These are phyloP conservation scores for Amorphotheca resinae DNA, from an alignment of 495 filamentous ascomycete genomes.

Conservation along the genomic window DNA sequence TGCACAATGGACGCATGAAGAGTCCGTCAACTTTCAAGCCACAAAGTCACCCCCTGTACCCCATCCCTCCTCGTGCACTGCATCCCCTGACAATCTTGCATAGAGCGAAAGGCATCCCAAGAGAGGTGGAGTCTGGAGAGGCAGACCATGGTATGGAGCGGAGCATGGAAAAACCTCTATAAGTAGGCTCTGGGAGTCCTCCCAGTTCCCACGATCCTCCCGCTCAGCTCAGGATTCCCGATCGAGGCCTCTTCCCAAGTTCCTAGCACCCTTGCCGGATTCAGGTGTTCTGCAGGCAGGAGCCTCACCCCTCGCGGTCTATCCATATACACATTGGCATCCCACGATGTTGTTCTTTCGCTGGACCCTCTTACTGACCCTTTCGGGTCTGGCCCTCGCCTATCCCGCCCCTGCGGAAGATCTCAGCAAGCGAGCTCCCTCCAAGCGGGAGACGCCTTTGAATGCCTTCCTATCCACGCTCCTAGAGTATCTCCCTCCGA, in stretches of 20 bases:
- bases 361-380: too few species aligned
- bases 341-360: slow-evolving; percentile 4
- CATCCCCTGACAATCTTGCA: neutral
- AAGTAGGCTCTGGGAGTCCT: neutral
- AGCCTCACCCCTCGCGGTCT: neutral
- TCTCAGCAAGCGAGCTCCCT: neutral
- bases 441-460: slow-evolving; percentile 20
- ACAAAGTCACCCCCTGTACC: too few species aligned
- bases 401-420: slow-evolving; percentile 3
- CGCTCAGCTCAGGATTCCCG: too few species aligned
- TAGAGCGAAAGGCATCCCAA: neutral
- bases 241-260: too few species aligned
- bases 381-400: slow-evolving; percentile 7
- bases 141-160: too few species aligned
- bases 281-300: neutral
- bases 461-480: slow-evolving; percentile 22
- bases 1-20: too few species aligned
- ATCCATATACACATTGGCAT: neutral
- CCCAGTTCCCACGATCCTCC: too few species aligned
- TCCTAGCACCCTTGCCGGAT: too few species aligned
- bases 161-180: too few species aligned
- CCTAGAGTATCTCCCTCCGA: slow-evolving; percentile 19
- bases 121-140: too few species aligned
- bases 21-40: too few species aligned
- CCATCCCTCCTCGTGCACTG: neutral